phyloP scores from a whole-genome alignment of 129 eudicot species.

The Flaveria trinervia region DNA sequence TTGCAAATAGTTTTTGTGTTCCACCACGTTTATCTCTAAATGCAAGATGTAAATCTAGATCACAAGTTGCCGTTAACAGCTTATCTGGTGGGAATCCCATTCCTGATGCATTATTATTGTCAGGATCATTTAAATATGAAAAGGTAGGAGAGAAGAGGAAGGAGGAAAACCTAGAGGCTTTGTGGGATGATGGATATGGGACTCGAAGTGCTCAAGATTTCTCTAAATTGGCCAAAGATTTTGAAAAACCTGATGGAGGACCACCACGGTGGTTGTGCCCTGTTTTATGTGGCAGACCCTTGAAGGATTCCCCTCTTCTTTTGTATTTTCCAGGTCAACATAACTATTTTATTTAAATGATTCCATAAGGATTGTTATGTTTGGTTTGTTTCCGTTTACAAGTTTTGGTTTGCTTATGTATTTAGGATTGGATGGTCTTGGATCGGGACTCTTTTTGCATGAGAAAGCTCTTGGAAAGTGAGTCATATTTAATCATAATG shows the following conservation, averaged over 20 bases:
- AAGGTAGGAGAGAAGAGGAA: slow-evolving; percentile 16
- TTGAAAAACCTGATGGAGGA: slow-evolving; percentile 74
- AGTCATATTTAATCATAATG: slow-evolving; percentile 21
- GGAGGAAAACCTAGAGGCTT: slow-evolving; percentile 46
- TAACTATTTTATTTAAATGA: background rate
- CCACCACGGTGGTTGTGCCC: slow-evolving; percentile 94
- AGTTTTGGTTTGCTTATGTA: background rate
- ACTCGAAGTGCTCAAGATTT: slow-evolving; percentile 55
- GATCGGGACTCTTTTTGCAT: slow-evolving; percentile 61
- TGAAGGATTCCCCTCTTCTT: slow-evolving; percentile 71
- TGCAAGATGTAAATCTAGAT: slow-evolving; percentile 36
- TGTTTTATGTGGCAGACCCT: slow-evolving; percentile 57
- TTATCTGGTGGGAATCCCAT: slow-evolving; percentile 31
- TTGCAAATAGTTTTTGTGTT: slow-evolving; percentile 35
- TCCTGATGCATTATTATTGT: slow-evolving; percentile 19
- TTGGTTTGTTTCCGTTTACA: background rate
- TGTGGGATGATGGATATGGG: slow-evolving; percentile 94
- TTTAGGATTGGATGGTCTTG: slow-evolving; percentile 67
- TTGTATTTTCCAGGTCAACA: slow-evolving; percentile 77
- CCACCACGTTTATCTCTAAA: slow-evolving; percentile 34
- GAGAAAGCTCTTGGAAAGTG: slow-evolving; percentile 65
- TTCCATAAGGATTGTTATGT: background rate
- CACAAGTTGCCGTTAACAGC: slow-evolving; percentile 40
- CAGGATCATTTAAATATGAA: slow-evolving; percentile 34
- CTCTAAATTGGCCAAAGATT: slow-evolving; percentile 48